Evolutionary conservation across 2,329 filamentous ascomycete species (phyloP).

Genomic region (Cladophialophora psammophila): DNA sequence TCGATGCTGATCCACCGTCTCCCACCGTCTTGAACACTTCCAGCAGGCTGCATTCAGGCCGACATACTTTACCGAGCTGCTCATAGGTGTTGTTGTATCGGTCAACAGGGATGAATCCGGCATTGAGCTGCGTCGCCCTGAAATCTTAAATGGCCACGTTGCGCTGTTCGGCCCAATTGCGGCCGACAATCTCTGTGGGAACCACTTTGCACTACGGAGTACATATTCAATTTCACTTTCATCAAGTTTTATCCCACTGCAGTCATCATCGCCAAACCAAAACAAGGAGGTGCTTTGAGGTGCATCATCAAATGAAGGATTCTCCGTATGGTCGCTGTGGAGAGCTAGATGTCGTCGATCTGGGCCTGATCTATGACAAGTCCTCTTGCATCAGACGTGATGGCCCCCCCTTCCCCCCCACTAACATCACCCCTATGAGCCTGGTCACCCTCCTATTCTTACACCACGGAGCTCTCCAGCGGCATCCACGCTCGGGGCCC

Average conservation of each 20-base stretch:
- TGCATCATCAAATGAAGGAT: neutral
- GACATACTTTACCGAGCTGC: neutral
- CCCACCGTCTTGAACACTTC: neutral
- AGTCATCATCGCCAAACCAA: slow-evolving; percentile 11
- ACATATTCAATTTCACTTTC: slow-evolving; percentile 4
- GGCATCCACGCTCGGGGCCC: slow-evolving; percentile 11
- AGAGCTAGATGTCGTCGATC: slow-evolving; percentile 2
- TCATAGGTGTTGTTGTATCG: neutral
- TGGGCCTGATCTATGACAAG: slow-evolving; percentile 1
- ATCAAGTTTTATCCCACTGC: slow-evolving; percentile 1
- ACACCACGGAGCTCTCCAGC: slow-evolving; percentile 1
- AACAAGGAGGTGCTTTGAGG: neutral
- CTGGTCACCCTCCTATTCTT: slow-evolving; percentile 8
- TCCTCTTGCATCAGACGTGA: slow-evolving; percentile 6
- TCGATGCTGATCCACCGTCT: neutral
- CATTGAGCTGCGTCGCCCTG: neutral
- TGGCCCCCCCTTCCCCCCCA: slow-evolving; percentile 1
- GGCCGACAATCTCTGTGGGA: slow-evolving; percentile 9
- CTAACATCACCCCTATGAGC: slow-evolving; percentile 3
- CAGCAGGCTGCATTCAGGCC: neutral
- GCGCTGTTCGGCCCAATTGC: slow-evolving; percentile 1
- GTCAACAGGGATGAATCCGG: neutral
- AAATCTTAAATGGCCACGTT: neutral
- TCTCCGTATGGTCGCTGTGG: neutral
- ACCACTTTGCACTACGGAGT: neutral